Conservation (phyloP, 1,139 yeast species). For the Debaryomyces udenii region DNA sequence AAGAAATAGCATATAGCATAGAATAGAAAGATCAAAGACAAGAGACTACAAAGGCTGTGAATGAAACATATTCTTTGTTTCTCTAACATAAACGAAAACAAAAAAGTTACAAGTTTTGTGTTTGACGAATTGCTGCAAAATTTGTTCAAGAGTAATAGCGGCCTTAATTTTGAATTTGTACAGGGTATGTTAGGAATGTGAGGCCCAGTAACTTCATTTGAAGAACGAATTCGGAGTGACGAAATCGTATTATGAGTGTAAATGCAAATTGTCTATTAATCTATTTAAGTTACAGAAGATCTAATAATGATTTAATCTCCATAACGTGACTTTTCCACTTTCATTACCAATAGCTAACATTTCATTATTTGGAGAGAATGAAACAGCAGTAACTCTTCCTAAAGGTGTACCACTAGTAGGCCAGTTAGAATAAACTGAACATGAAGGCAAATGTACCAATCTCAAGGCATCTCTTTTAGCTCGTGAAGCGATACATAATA, state of each 20-base stretch:
- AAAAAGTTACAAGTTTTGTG: neutral
- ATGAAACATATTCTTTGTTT: too few relatives aligned
- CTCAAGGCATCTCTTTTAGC: constrained; percentile 86
- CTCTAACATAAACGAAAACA: too few relatives aligned
- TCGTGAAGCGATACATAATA: constrained; percentile 82
- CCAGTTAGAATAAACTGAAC: constrained; percentile 91
- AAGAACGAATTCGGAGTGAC: too few relatives aligned
- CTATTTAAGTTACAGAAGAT: constrained; percentile 1
- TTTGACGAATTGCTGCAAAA: neutral
- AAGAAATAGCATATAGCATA: too few relatives aligned
- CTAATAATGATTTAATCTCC: constrained; percentile 82
- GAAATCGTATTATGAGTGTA: neutral
- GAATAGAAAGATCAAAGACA: too few relatives aligned
- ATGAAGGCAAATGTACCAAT: constrained; percentile 85
- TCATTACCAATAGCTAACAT: constrained; percentile 90
- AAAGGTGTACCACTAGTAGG: constrained; percentile 96
- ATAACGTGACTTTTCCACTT: constrained; percentile 85
- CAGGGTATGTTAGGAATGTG: too few relatives aligned
- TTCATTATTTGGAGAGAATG: constrained; percentile 80
- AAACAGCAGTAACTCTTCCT: constrained; percentile 85
- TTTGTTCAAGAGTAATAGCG: too few relatives aligned
- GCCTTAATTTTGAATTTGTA: too few relatives aligned
- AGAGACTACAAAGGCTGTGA: too few relatives aligned
- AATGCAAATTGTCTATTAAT: constrained; percentile 8
- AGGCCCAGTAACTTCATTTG: too few relatives aligned